These are phyloP conservation scores for Thymus quinquecostatus DNA, from an alignment of 257 asterid genomes.

Conservation along the genomic window DNA sequence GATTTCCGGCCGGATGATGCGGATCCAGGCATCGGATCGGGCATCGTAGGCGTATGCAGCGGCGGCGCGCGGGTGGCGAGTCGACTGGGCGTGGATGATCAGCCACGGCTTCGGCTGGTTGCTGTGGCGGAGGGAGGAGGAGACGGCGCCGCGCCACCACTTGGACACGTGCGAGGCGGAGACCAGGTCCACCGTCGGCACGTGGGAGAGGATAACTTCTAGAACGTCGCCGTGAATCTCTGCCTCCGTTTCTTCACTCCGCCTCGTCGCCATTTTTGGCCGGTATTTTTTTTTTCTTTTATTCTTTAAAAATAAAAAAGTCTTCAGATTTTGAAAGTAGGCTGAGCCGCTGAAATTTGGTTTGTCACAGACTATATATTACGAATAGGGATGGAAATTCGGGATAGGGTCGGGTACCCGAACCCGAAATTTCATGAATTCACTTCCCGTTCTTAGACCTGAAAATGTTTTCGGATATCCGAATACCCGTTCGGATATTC, in stretches of 20 bases:
- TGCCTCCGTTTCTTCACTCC: constrained; percentile 24
- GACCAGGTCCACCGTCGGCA: constrained; percentile 59
- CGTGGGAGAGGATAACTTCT: constrained; percentile 52
- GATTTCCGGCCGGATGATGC: constrained; percentile 46
- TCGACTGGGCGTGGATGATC: constrained; percentile 58
- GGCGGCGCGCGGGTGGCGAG: constrained; percentile 49
- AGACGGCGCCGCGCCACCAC: constrained; percentile 58
- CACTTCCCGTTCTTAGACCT: too few relatives aligned
- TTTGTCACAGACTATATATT: too few relatives aligned
- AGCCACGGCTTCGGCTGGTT: constrained; percentile 70
- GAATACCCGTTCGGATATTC: too few relatives aligned
- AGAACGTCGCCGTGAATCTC: constrained; percentile 60
- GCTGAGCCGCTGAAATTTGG: too few relatives aligned
- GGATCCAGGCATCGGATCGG: constrained; percentile 55
- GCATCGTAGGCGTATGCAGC: constrained; percentile 63
- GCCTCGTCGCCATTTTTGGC: background rate
- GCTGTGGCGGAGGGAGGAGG: constrained; percentile 58
- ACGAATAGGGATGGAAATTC: too few relatives aligned
- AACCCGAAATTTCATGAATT: too few relatives aligned
- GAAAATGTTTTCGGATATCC: too few relatives aligned
- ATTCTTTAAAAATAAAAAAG: too few relatives aligned
- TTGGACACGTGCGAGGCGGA: constrained; percentile 59
- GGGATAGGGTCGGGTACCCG: too few relatives aligned
- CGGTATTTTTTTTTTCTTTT: background rate
- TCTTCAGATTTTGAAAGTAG: too few relatives aligned